Evolutionary conservation across 208 protist species (phyloP).

Genomic region (Trypanosoma melophagium): DNA sequence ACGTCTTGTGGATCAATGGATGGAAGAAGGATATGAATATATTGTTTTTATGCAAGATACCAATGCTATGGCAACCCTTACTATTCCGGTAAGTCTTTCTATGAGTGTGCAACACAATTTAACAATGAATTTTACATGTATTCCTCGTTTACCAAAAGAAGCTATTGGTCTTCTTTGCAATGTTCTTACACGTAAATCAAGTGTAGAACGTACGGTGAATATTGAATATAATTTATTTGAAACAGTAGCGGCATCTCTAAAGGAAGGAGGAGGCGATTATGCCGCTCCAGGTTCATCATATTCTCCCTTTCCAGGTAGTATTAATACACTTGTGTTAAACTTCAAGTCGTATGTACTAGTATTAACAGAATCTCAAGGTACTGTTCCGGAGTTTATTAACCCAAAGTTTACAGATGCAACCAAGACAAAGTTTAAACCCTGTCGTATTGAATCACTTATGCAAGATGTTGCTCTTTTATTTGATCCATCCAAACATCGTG

Average conservation of each 20-base stretch:
- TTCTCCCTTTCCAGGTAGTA: conserved; percentile 91
- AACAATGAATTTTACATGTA: conserved; percentile 90
- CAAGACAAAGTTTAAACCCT: conserved; percentile 66
- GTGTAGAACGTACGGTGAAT: conserved; percentile 43
- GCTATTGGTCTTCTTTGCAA: conserved; percentile 73
- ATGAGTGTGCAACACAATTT: conserved; percentile 60
- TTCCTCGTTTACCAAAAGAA: conserved; percentile 84
- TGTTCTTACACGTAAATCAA: conserved; percentile 14
- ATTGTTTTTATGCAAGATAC: conserved; percentile 95
- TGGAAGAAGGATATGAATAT: conserved; percentile 53
- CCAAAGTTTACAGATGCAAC: conserved; percentile 86
- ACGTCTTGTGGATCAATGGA: conserved; percentile 52
- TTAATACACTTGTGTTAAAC: conserved; percentile 89
- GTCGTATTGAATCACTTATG: conserved; percentile 90
- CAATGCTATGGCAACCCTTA: conserved; percentile 71
- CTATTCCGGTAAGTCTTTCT: conserved; percentile 80
- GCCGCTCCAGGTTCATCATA: conserved; percentile 34
- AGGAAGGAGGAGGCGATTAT: conserved; percentile 45
- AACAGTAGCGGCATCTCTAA: conserved; percentile 45
- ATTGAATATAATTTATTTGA: conserved; percentile 90
- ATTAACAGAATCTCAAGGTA: conserved; percentile 58
- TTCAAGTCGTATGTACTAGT: conserved; percentile 57
- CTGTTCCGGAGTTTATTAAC: conserved; percentile 94
- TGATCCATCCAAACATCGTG: conserved; percentile 37
- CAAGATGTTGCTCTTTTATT: conserved; percentile 83